These are phyloP conservation scores for Kodamaea arcana DNA, from an alignment of 1,139 yeast species.

Conservation along the genomic window DNA sequence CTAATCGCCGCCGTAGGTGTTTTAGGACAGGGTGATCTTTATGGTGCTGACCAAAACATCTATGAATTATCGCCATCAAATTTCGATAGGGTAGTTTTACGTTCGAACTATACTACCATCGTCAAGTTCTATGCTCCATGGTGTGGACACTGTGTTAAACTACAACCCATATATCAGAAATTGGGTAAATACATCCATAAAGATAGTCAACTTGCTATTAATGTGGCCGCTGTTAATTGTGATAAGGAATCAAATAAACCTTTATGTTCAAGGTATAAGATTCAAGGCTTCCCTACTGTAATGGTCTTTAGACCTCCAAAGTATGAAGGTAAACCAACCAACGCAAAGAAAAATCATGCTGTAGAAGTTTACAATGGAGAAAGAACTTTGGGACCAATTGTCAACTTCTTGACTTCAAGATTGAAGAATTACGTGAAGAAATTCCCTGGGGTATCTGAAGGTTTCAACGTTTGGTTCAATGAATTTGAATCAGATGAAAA, in stretches of 20 bases:
- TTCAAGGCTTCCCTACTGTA: constrained; percentile 80
- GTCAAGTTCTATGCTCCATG: constrained; percentile 97
- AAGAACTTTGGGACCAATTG: constrained; percentile 56
- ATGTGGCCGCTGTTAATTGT: constrained; percentile 86
- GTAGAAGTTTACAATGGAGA: constrained; percentile 69
- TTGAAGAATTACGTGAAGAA: constrained; percentile 70
- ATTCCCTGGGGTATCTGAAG: constrained; percentile 26
- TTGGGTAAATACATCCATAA: constrained; percentile 55
- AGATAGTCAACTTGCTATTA: constrained; percentile 51
- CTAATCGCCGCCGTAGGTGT: no score
- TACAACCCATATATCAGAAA: constrained; percentile 55
- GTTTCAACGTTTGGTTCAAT: constrained; percentile 26
- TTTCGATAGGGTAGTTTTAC: constrained; percentile 62
- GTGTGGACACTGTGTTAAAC: constrained; percentile 78
- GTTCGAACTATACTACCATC: constrained; percentile 72
- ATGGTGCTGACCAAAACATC: constrained; percentile 45
- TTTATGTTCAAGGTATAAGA: constrained; percentile 62
- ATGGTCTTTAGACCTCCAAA: constrained; percentile 83
- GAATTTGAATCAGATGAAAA: constrained; percentile 20
- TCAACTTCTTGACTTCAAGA: constrained; percentile 55
- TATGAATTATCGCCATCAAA: constrained; percentile 52
- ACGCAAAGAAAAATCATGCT: constrained; percentile 36
- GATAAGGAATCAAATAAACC: constrained; percentile 64
- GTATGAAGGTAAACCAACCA: constrained; percentile 17
- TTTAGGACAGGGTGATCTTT: constrained; percentile 20